phyloP scores from a whole-genome alignment of 108 stramenopile species.

The Parietichytrium sp. region DNA sequence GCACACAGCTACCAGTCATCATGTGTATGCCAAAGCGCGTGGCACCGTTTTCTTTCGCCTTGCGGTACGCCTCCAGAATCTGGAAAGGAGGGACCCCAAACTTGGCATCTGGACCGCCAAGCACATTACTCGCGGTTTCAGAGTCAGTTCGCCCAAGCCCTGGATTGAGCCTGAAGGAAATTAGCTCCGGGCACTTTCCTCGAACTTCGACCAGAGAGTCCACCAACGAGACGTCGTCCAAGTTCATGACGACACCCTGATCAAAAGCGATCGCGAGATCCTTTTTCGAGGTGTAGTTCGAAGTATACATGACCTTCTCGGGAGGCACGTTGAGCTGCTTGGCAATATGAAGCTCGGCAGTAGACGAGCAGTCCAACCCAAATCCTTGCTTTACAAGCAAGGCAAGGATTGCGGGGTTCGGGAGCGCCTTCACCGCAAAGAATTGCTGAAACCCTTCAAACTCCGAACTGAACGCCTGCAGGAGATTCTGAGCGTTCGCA shows the following conservation, averaged over 20 bases:
- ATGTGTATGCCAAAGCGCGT: slow-evolving; percentile 44
- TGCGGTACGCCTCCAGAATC: slow-evolving; percentile 36
- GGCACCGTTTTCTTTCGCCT: slow-evolving; percentile 35
- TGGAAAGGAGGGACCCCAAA: slow-evolving; percentile 41
- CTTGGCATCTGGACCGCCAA: slow-evolving; percentile 45
- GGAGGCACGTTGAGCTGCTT: slow-evolving; percentile 22
- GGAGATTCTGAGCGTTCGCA: neutral
- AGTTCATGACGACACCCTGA: slow-evolving; percentile 39
- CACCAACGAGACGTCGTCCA: slow-evolving; percentile 42
- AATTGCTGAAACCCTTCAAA: slow-evolving; percentile 12
- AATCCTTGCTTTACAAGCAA: neutral
- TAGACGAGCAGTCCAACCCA: slow-evolving; percentile 41
- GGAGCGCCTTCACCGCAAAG: slow-evolving; percentile 44
- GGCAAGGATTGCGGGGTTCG: slow-evolving; percentile 44
- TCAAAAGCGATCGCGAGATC: slow-evolving; percentile 5
- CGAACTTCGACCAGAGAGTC: neutral
- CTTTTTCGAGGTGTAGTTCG: slow-evolving; percentile 42
- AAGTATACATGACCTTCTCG: slow-evolving; percentile 42
- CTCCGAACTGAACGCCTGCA: neutral
- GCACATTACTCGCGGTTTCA: slow-evolving; percentile 37
- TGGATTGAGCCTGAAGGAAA: slow-evolving; percentile 42
- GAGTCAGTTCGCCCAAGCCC: slow-evolving; percentile 42
- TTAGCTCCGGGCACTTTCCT: slow-evolving; percentile 35
- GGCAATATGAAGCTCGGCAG: slow-evolving; percentile 37
- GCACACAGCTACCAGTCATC: slow-evolving; percentile 46